Percentiles rank a stretch among this genome's conserved stretches.
phyloP scores from a whole-genome alignment of 805 yeast species.

The Candida insectorum region DNA sequence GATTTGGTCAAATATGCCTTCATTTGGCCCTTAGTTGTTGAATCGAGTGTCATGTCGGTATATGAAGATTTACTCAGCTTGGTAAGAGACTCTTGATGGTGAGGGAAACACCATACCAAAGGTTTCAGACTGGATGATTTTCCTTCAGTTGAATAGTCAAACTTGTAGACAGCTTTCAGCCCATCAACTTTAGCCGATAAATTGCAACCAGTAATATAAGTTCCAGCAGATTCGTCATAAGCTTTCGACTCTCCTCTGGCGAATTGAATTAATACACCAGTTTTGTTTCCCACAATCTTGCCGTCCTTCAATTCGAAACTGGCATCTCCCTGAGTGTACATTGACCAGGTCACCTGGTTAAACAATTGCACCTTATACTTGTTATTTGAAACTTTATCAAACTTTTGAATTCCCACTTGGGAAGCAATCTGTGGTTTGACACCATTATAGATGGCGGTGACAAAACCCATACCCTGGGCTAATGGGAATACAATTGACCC shows the following conservation, averaged over 20 bases:
- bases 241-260: constrained; percentile 43
- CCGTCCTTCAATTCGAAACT: constrained; percentile 30
- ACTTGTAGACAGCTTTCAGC: constrained; percentile 23
- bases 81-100: constrained; percentile 42
- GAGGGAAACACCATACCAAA: constrained; percentile 52
- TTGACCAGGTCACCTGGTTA: constrained; percentile 62
- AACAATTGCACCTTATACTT: constrained; percentile 55
- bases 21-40: constrained; percentile 50
- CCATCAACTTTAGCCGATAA: constrained; percentile 17
- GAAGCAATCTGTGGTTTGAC: constrained; percentile 53
- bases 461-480: constrained; percentile 75
- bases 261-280: constrained; percentile 55
- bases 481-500: constrained; percentile 47
- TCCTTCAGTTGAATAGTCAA: constrained; percentile 28
- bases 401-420: constrained; percentile 59
- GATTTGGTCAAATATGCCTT: constrained; percentile 38
- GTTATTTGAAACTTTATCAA: constrained; percentile 36
- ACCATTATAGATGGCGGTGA: constrained; percentile 60
- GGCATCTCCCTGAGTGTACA: constrained; percentile 47
- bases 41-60: constrained; percentile 39
- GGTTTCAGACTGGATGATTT: constrained; percentile 21
- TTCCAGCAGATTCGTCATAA: constrained; percentile 34
- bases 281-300: constrained; percentile 42
- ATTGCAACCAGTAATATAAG: constrained; percentile 21
- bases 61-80: constrained; percentile 20